Conservation (phyloP, 352 stramenopile genomes). For the Blastocystis sp. region DNA sequence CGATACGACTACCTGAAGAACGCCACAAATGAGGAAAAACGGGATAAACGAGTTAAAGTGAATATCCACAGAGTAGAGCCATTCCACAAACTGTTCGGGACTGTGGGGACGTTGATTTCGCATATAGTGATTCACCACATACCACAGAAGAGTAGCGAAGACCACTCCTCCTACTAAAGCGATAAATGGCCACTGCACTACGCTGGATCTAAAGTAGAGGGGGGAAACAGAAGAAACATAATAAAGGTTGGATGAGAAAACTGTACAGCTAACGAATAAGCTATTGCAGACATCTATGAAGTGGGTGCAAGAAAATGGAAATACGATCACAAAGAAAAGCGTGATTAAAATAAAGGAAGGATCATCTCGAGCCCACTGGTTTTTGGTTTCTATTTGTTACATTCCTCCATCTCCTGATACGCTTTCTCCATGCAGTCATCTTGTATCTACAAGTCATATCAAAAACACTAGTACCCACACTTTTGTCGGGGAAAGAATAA, state of each 20-base stretch:
- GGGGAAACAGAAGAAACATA: conserved; percentile 33
- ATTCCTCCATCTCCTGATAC: not conserved
- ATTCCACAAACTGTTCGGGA: conserved; percentile 94
- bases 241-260: conserved; percentile 66
- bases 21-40: conserved; percentile 88
- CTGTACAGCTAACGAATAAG: conserved; percentile 74
- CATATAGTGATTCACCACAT: conserved; percentile 69
- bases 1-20: conserved; percentile 72
- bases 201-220: not conserved
- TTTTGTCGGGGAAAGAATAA: conserved; percentile 76
- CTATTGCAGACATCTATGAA: conserved; percentile 68
- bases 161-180: conserved; percentile 60
- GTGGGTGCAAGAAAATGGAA: not conserved
- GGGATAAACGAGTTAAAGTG: conserved; percentile 98
- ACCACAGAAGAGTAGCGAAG: conserved; percentile 72
- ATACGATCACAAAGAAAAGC: conserved; percentile 77
- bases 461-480: conserved; percentile 67
- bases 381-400: conserved; percentile 83
- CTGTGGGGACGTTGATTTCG: conserved; percentile 69
- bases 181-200: conserved; percentile 64
- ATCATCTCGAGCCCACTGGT: conserved; percentile 93
- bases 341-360: conserved; percentile 91
- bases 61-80: conserved; percentile 98
- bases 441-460: conserved; percentile 30
- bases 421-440: conserved; percentile 58